These are phyloP conservation scores for Malania oleifera DNA, from an alignment of 164 flowering plant genomes.

Conservation along the genomic window DNA sequence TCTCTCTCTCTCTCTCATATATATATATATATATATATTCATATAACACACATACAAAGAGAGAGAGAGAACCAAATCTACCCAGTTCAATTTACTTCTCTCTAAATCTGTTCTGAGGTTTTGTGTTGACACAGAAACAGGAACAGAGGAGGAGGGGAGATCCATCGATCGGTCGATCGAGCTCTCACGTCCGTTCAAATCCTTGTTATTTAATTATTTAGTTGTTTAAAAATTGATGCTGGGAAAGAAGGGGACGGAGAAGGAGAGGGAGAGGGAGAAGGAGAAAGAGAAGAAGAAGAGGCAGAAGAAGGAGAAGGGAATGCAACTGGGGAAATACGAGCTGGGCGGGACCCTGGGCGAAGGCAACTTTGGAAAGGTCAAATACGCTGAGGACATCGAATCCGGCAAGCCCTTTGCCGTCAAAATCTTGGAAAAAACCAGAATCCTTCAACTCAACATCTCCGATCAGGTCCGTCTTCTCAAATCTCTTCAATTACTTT, in stretches of 20 bases:
- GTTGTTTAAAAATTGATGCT: too few species aligned
- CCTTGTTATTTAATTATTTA: too few species aligned
- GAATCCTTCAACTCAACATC: conserved; percentile 58
- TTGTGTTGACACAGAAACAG: too few species aligned
- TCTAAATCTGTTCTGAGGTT: too few species aligned
- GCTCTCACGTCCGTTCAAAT: too few species aligned
- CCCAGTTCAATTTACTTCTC: too few species aligned
- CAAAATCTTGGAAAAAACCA: conserved; percentile 71
- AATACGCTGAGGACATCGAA: conserved; percentile 50
- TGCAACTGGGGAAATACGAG: conserved; percentile 86
- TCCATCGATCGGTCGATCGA: too few species aligned
- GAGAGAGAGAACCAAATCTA: too few species aligned
- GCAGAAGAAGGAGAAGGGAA: conserved; percentile 39
- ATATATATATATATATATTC: too few species aligned
- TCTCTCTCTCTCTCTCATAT: too few species aligned
- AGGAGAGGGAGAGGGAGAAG: not conserved
- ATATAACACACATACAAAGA: too few species aligned
- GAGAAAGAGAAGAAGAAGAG: conserved; percentile 7
- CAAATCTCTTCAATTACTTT: not conserved
- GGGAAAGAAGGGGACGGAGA: conserved; percentile 8
- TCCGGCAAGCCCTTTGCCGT: conserved; percentile 71
- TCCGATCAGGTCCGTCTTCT: conserved; percentile 53
- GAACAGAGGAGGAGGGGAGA: too few species aligned
- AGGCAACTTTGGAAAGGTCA: conserved; percentile 91
- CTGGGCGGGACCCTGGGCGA: conserved; percentile 78